These are phyloP conservation scores for Ogataea naganishii DNA, from an alignment of 805 yeast genomes.

Conservation along the genomic window DNA sequence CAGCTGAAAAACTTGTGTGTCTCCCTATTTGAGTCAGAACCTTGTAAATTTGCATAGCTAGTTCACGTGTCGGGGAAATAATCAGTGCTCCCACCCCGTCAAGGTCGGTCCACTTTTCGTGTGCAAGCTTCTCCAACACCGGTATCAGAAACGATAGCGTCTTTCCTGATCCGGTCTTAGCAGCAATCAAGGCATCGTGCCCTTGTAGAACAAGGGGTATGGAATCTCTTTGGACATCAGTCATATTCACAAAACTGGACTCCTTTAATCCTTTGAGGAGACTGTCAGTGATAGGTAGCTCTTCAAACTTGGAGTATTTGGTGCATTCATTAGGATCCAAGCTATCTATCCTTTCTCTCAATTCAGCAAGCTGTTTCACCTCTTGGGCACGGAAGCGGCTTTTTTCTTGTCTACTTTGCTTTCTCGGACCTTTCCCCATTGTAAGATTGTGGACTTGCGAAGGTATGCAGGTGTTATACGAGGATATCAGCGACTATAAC, in stretches of 20 bases:
- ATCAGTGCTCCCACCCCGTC: constrained; percentile 89
- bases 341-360: constrained; percentile 45
- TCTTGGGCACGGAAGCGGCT: constrained; percentile 18
- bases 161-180: constrained; percentile 87
- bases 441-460: too few species aligned
- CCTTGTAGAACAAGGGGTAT: constrained; percentile 74
- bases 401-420: constrained; percentile 21
- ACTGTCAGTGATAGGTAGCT: constrained; percentile 63
- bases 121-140: constrained; percentile 57
- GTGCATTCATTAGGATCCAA: constrained; percentile 35
- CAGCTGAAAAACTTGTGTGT: constrained; percentile 71
- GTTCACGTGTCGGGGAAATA: constrained; percentile 87
- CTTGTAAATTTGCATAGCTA: constrained; percentile 86
- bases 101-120: constrained; percentile 66
- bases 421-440: constrained; percentile 22
- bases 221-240: constrained; percentile 79
- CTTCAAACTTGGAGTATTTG: constrained; percentile 47
- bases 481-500: too few species aligned
- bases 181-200: constrained; percentile 76
- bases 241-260: constrained; percentile 70
- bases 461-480: too few species aligned
- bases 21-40: constrained; percentile 78
- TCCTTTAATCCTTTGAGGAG: constrained; percentile 68
- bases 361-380: constrained; percentile 26
- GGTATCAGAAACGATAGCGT: constrained; percentile 85